Conservation (phyloP, 768 basidiomycete species). For the Russula griseocarnosa region DNA sequence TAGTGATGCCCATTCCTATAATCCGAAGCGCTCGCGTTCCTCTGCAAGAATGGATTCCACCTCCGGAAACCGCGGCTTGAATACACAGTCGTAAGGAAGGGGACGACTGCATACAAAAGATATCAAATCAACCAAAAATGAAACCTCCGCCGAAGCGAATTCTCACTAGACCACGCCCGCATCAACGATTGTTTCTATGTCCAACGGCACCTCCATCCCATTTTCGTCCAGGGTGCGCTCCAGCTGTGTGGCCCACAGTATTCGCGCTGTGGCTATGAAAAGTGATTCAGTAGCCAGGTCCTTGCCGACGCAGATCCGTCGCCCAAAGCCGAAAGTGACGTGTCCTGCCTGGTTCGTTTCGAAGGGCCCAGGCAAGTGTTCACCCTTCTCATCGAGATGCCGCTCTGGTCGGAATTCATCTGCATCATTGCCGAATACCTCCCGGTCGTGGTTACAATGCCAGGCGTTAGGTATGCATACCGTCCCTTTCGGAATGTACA, state of each 20-base stretch:
- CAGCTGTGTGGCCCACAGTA: conserved; percentile 27
- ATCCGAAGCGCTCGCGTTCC: conserved; percentile 1
- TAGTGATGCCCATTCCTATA: neutral
- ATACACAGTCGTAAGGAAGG: conserved; percentile 22
- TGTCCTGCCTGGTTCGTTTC: conserved; percentile 18
- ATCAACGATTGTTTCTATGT: neutral
- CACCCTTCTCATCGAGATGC: conserved; percentile 10
- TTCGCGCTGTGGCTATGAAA: conserved; percentile 26
- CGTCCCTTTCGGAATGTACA: conserved; percentile 37
- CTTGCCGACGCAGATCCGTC: conserved; percentile 27
- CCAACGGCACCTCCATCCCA: conserved; percentile 14
- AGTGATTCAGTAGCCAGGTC: conserved; percentile 24
- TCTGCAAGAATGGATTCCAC: conserved; percentile 9
- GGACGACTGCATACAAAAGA: conserved; percentile 17
- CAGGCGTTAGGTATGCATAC: conserved; percentile 33
- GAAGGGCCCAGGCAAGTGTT: neutral
- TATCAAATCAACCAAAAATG: neutral
- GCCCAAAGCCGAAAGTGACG: conserved; percentile 24
- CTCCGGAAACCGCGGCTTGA: conserved; percentile 27
- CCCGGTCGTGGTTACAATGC: conserved; percentile 8
- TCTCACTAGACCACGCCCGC: neutral
- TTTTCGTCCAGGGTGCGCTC: conserved; percentile 10
- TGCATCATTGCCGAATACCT: conserved; percentile 22
- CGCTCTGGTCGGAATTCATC: conserved; percentile 27
- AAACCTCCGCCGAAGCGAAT: neutral